Conservation (phyloP, 257 asterid species). For the Avicennia marina region DNA sequence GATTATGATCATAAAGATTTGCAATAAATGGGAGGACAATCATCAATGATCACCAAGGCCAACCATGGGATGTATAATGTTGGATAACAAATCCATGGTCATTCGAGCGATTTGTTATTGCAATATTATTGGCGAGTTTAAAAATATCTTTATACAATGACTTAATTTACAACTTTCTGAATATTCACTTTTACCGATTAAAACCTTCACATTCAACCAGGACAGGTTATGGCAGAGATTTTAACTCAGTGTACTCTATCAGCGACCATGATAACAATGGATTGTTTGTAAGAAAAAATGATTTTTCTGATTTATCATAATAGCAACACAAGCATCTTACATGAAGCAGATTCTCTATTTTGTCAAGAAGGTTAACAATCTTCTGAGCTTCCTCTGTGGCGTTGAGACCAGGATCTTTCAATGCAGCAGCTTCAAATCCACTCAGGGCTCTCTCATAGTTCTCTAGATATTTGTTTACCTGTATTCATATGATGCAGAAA, state of each 20-base stretch:
- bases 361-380: conserved; percentile 69
- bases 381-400: conserved; percentile 70
- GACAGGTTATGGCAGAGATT: background rate
- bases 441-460: conserved; percentile 94
- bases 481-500: background rate
- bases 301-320: background rate
- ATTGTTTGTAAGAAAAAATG: background rate
- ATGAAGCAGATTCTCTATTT: conserved; percentile 52
- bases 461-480: conserved; percentile 90
- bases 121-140: background rate
- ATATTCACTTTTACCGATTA: background rate
- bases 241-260: background rate
- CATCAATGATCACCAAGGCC: too few relatives aligned
- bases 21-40: conserved; percentile 4
- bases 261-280: too few relatives aligned
- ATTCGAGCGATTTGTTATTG: background rate
- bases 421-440: conserved; percentile 98
- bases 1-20: background rate
- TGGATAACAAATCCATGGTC: too few relatives aligned
- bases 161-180: background rate
- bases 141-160: background rate
- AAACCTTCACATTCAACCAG: conserved; percentile 5
- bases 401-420: conserved; percentile 81
- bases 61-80: too few relatives aligned
- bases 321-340: conserved; percentile 42